Conservation (phyloP, 495 filamentous ascomycete species). For the Chlorociboria aeruginascens region DNA sequence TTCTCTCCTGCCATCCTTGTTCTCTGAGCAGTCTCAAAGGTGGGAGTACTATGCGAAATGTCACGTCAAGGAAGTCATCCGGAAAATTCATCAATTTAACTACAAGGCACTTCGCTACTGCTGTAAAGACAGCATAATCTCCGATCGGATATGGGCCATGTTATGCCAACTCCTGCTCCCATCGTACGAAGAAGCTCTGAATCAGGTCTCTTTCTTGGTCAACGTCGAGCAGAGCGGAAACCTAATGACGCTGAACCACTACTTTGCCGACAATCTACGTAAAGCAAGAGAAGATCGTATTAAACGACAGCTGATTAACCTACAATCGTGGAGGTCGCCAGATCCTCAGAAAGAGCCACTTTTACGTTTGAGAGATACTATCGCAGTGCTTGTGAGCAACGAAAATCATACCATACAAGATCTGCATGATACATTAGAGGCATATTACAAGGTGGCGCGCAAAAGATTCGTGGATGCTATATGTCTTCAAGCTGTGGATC, state of each 20-base stretch:
- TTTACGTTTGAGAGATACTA: too few relatives aligned
- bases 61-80: slow-evolving; percentile 33
- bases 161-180: slow-evolving; percentile 25
- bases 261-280: slow-evolving; percentile 34
- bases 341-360: slow-evolving; percentile 2
- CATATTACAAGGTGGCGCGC: slow-evolving; percentile 32
- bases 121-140: slow-evolving; percentile 23
- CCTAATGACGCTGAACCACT: slow-evolving; percentile 35
- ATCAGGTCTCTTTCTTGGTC: slow-evolving; percentile 29
- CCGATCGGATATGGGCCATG: slow-evolving; percentile 15
- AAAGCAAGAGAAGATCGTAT: slow-evolving; percentile 11
- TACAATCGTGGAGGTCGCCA: slow-evolving; percentile 2
- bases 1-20: slow-evolving; percentile 24
- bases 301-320: neutral
- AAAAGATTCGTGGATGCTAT: slow-evolving; percentile 33
- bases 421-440: slow-evolving; percentile 26
- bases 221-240: slow-evolving; percentile 27
- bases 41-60: slow-evolving; percentile 30
- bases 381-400: slow-evolving; percentile 2
- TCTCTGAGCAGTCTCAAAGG: slow-evolving; percentile 32
- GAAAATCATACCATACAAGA: slow-evolving; percentile 23
- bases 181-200: slow-evolving; percentile 25
- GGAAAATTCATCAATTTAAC: slow-evolving; percentile 30
- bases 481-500: slow-evolving; percentile 27
- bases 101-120: slow-evolving; percentile 19